These are phyloP conservation scores for Puya raimondii DNA, from an alignment of 176 grass and related monocot genomes.

Conservation along the genomic window DNA sequence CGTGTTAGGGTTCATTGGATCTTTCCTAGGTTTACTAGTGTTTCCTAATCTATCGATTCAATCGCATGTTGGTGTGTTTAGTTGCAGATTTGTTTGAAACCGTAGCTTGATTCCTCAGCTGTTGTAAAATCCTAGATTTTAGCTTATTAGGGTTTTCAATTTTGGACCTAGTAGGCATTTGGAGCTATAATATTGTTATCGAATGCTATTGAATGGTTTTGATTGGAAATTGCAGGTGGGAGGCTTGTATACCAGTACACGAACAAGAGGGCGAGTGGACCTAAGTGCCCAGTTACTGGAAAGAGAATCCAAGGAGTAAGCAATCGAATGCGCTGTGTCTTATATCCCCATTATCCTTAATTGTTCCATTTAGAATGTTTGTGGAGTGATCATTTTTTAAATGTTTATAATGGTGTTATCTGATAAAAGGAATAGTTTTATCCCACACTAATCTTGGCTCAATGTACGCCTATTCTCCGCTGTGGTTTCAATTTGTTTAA, in stretches of 20 bases:
- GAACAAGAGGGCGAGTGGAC: slow-evolving; percentile 82
- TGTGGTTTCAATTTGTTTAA: too few species aligned
- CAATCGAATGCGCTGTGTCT: background rate
- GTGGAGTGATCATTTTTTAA: too few species aligned
- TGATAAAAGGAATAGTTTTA: too few species aligned
- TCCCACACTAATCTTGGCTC: too few species aligned
- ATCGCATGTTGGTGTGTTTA: background rate
- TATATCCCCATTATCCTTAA: too few species aligned
- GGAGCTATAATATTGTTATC: background rate
- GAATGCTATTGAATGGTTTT: background rate
- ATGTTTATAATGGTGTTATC: too few species aligned
- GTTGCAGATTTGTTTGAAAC: background rate
- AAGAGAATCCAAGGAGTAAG: slow-evolving; percentile 96
- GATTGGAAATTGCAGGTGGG: slow-evolving; percentile 38
- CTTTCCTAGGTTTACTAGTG: background rate
- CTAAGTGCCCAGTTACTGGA: slow-evolving; percentile 89
- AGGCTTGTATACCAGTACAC: slow-evolving; percentile 95
- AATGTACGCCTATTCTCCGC: too few species aligned
- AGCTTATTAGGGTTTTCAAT: too few species aligned
- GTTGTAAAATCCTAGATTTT: too few species aligned
- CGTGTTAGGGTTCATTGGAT: background rate
- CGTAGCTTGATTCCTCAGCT: too few species aligned
- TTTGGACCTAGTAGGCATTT: background rate
- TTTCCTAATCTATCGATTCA: background rate
- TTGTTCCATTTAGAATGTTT: too few species aligned